phyloP scores from a whole-genome alignment of 1,284 basidiomycete genomes.

The Filobasidium uniguttulatum region DNA sequence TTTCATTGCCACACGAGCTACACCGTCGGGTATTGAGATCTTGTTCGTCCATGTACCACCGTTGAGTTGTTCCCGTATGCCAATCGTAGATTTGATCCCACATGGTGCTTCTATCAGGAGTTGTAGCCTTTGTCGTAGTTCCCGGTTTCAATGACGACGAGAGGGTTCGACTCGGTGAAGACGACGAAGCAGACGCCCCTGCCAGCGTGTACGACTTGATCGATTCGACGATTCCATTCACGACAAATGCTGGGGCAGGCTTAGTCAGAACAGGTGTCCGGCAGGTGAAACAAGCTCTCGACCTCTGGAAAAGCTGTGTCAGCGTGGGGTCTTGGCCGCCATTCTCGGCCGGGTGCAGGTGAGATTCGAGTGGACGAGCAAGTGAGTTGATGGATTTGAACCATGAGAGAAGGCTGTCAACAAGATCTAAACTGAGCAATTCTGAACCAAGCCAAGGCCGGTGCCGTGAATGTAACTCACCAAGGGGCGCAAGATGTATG shows the following conservation, averaged over 20 bases:
- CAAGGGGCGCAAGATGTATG: slow-evolving; percentile 32
- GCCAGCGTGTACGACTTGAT: slow-evolving; percentile 13
- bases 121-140: background rate
- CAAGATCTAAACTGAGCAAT: background rate
- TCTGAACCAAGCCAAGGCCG: background rate
- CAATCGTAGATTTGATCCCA: slow-evolving; percentile 10
- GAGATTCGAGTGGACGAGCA: slow-evolving; percentile 13
- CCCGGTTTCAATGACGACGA: no score
- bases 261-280: slow-evolving; percentile 25
- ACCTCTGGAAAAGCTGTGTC: slow-evolving; percentile 16
- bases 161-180: no score
- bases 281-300: slow-evolving; percentile 33
- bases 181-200: slow-evolving; percentile 12
- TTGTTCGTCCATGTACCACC: slow-evolving; percentile 20
- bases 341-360: slow-evolving; percentile 14
- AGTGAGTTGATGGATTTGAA: slow-evolving; percentile 31
- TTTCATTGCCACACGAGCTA: slow-evolving; percentile 25
- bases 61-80: background rate
- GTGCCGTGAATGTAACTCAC: slow-evolving; percentile 19
- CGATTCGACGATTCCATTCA: slow-evolving; percentile 24
- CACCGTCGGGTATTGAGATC: slow-evolving; percentile 23
- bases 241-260: slow-evolving; percentile 26
- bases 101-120: slow-evolving; percentile 9
- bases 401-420: slow-evolving; percentile 24
- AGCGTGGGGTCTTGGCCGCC: slow-evolving; percentile 20